Evolutionary conservation across 2,329 filamentous ascomycete genomes (phyloP), one percentile per base, ranked within the genome.

Genomic region (Seiridium unicorne): DNA sequence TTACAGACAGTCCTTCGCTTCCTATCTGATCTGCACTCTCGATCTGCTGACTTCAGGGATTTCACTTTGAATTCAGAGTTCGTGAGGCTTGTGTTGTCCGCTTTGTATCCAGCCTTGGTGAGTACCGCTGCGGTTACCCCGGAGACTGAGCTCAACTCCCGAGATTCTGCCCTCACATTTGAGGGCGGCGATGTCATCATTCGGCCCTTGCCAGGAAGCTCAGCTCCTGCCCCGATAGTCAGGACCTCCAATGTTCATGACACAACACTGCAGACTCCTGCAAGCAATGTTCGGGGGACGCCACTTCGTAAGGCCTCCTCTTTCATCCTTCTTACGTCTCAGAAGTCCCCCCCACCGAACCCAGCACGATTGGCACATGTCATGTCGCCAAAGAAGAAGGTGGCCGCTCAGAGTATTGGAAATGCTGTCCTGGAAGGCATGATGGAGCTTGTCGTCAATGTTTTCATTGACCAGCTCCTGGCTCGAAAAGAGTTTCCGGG

Each of bases 401-500:
- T 80, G 32, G 68, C 75, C 0, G 73, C 77, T 8, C 79, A 81
- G 58, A 81, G 79, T 60, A 80, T 89, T 9, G 88, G 87, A 40
- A 89, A 91, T 68, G 82, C 86, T 1, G 82, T 96, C 18, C 84
- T 94, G 0, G 90, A 96, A 63, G 87, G 86, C 4, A 78, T 97
- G 11, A 75, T 96, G 4, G 89, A 93, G 63, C 82, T 98, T 31
- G 84, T 94, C 2, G 81, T 95, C 54, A 85, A 84, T 26, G 87
- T 97, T 0, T 96, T 97, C 69, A 83, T 90, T 55, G 93, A 97
- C 68, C 92, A 98, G 67, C 78, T 98, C 0, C 85, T 97, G 47
- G 84, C 84, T 36, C 88, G 92, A 34, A 97, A 97, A 71, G 95
- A 99, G 57, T 99, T 98, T 70, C 82, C 89, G 3, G 94, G 95